Conservation (phyloP, 2,329 filamentous ascomycete genomes). For the Tolypocladium nubicola region DNA sequence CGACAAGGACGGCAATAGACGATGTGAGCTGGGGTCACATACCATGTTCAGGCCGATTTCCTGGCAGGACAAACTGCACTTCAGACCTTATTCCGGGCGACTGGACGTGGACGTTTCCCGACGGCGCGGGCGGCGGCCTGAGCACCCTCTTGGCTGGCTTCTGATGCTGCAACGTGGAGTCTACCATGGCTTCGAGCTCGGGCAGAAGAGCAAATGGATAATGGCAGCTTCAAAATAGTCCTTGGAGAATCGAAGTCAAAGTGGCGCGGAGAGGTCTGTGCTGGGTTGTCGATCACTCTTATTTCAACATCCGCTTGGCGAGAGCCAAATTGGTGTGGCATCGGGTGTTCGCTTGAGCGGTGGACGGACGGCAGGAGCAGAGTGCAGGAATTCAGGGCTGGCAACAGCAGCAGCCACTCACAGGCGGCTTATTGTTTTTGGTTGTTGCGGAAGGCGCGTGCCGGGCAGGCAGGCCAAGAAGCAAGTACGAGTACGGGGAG, state of each 20-base stretch:
- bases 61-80: constrained; percentile 18
- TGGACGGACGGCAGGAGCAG: background rate
- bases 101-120: constrained; percentile 14
- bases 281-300: background rate
- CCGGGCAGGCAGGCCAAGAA: background rate
- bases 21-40: constrained; percentile 1
- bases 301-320: background rate
- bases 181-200: background rate
- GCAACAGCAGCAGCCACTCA: background rate
- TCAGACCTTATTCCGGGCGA: constrained; percentile 14
- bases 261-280: background rate
- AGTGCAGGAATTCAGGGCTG: no score
- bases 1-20: background rate
- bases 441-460: background rate
- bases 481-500: background rate
- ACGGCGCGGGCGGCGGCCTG: constrained; percentile 13
- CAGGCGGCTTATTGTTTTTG: background rate
- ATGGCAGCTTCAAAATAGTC: background rate
- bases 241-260: background rate
- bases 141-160: constrained; percentile 10
- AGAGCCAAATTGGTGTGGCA: background rate
- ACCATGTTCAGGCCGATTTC: constrained; percentile 15
- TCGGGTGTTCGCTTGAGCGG: background rate
- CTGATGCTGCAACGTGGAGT: background rate
- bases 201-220: background rate